Conservation (phyloP, 2,329 filamentous ascomycete genomes). For the Phaeosphaeria sp. region DNA sequence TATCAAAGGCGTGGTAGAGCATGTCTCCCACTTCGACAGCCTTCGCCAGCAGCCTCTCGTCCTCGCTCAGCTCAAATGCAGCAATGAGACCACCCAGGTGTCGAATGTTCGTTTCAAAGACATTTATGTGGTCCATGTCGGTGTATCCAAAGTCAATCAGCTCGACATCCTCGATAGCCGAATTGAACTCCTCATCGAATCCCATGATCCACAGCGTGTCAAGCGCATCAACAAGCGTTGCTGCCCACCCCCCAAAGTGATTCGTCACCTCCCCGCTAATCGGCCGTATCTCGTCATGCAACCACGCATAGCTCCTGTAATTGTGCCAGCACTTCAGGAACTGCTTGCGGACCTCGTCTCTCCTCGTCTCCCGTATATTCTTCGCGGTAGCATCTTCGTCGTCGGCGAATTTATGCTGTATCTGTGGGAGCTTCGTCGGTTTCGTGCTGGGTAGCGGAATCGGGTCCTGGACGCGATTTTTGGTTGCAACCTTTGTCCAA, state of each 20-base stretch:
- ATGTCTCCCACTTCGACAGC: slow-evolving; percentile 81
- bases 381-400: slow-evolving; percentile 42
- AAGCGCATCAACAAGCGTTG: slow-evolving; percentile 54
- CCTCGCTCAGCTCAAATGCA: slow-evolving; percentile 85
- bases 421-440: slow-evolving; percentile 48
- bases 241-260: slow-evolving; percentile 57
- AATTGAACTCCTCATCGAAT: slow-evolving; percentile 55
- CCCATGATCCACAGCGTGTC: slow-evolving; percentile 59
- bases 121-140: slow-evolving; percentile 51
- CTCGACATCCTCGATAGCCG: slow-evolving; percentile 53
- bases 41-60: slow-evolving; percentile 76
- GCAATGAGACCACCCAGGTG: slow-evolving; percentile 86
- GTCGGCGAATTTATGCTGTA: slow-evolving; percentile 51
- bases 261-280: slow-evolving; percentile 50
- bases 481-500: slow-evolving; percentile 51
- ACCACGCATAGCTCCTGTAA: slow-evolving; percentile 56
- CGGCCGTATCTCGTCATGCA: slow-evolving; percentile 57
- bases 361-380: slow-evolving; percentile 43
- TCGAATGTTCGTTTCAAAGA: slow-evolving; percentile 67
- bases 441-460: slow-evolving; percentile 48
- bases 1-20: slow-evolving; percentile 84
- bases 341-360: slow-evolving; percentile 49
- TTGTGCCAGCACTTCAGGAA: slow-evolving; percentile 55
- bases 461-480: slow-evolving; percentile 48
- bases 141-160: slow-evolving; percentile 53